A percentile compares a stretch with the other conserved stretches of the same genome.
Conservation (phyloP, 345 rosid genomes). For the Mercurialis annua region DNA sequence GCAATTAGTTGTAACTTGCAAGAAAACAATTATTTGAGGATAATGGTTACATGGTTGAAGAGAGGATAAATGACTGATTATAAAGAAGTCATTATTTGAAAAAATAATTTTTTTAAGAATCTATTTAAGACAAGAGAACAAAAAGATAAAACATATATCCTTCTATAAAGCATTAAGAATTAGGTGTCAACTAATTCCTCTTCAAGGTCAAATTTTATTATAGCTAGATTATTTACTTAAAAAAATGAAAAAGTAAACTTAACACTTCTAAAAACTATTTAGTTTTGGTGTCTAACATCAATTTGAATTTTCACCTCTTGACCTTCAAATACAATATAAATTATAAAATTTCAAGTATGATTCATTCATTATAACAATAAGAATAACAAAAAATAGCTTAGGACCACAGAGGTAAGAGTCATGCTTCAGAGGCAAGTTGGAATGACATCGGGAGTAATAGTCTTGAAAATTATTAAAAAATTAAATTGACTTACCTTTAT, state of each 20-base stretch:
- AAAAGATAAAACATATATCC: not conserved
- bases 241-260: not conserved
- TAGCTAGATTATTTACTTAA: not conserved
- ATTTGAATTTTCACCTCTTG: not conserved
- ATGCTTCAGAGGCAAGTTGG: no score
- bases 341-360: no score
- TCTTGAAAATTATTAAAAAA: not conserved
- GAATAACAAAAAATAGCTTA: no score
- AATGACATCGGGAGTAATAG: not conserved
- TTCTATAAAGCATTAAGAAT: not conserved
- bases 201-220: not conserved
- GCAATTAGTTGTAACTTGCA: not conserved
- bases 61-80: not conserved
- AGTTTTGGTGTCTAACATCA: not conserved
- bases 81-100: not conserved
- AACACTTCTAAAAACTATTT: not conserved
- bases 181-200: no score
- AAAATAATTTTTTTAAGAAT: not conserved
- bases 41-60: not conserved
- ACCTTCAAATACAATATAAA: not conserved
- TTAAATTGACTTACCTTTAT: constrained; percentile 47
- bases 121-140: not conserved
- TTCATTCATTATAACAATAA: no score
- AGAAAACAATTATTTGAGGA: not conserved
- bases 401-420: no score